Evolutionary conservation across 148 eudicot species (phyloP), one percentile per base, ranked within the genome.

Genomic region (Suaeda aralocaspica): DNA sequence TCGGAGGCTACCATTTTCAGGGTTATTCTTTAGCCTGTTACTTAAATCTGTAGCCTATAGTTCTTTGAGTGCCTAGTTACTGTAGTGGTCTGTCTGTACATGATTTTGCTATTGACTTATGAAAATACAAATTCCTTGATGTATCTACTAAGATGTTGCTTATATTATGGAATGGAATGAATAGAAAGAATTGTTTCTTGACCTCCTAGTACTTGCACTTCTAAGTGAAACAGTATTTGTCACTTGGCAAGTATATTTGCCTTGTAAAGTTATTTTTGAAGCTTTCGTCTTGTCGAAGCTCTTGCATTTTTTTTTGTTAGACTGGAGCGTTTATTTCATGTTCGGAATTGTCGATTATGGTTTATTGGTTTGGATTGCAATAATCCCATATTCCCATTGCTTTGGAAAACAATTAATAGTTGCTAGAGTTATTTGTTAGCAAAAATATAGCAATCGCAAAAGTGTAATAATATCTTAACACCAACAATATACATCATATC

Each of bases 41-140:
- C 48, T 36, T 50, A 55, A 15, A 51, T 66, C 6, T 59, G 58
- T 67, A 59, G 50, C 59, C 9, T 74, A n/a, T n/a, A 74, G 70
- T 15, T 68, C 14, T 51, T 36, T 75, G 28, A 42, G 42, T 60
- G 7, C 36, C 13, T 67, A 34, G 31, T 49, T 39, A 48, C 52
- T 58, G 45, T 74, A 31, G 25, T 55, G 69, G 65, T 34, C 15
- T 74, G 67, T 67, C 39, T 65, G 68, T 65, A 65, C 68, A 30
- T 67, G 70, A 30, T 48, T 44, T 13, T 65, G 34, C n/a, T 65
- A 44, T 16, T 24, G 55, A 24, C 45, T 33, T 2, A 50, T 49
- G 50, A 57, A 56, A 56, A 69, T 69, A 69, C 64, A 42, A 58
- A 69, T 25, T 56, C 12, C 50, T 46, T 56, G 55, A 66, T 66